A percentile compares a stretch with the other conserved stretches of the same genome.
Evolutionary conservation across 352 stramenopile genomes (phyloP).

Genomic region (Globisporangium cederbergense): DNA sequence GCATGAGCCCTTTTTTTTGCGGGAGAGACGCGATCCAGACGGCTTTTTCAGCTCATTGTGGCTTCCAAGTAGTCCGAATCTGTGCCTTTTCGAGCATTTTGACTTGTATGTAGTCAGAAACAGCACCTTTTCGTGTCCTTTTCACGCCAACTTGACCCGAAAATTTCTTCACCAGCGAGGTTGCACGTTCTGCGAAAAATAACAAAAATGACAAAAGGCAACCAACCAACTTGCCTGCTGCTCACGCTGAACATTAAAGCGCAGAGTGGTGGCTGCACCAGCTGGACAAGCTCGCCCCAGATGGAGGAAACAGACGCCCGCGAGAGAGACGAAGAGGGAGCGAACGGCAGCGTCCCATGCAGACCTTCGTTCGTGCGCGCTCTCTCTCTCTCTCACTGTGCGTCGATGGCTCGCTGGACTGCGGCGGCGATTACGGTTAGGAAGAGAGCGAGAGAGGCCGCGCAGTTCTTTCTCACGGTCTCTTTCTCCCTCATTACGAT

Average conservation of each 20-base stretch:
- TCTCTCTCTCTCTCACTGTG: neutral
- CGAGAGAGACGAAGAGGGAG: neutral
- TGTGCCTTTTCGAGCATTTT: neutral
- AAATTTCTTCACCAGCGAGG: neutral
- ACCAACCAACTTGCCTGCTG: too few relatives aligned
- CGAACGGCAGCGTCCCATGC: neutral
- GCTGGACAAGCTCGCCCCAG: neutral
- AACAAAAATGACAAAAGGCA: too few relatives aligned
- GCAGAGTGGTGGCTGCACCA: conserved; percentile 7
- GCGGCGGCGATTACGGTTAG: neutral
- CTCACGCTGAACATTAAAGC: too few relatives aligned
- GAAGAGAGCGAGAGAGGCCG: neutral
- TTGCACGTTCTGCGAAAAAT: conserved; percentile 8
- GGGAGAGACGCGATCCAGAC: conserved; percentile 2
- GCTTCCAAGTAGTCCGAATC: too few relatives aligned
- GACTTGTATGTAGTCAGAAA: neutral
- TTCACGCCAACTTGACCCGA: too few relatives aligned
- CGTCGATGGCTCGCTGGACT: neutral
- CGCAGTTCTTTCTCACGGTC: neutral
- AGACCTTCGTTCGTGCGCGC: neutral
- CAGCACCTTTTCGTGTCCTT: too few relatives aligned
- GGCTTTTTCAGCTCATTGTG: neutral
- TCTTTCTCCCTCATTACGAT: conserved; percentile 1
- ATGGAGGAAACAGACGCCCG: conserved; percentile 2
- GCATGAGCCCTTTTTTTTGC: conserved; percentile 4